Evolutionary conservation across 2,329 filamentous ascomycete species (phyloP).

Genomic region (Bisporella sp.): DNA sequence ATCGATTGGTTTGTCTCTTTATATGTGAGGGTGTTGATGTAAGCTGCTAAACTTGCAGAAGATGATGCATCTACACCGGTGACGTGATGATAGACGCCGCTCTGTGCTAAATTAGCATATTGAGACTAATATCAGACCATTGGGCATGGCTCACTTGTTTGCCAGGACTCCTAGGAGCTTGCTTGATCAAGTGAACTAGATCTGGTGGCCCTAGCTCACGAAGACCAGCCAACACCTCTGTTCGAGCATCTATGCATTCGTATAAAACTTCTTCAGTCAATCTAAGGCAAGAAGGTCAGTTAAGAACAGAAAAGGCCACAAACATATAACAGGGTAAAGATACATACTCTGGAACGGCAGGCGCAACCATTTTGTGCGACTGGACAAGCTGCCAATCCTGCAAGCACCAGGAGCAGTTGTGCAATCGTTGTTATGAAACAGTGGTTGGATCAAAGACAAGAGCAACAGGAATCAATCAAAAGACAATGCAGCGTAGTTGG

Average conservation of each 20-base stretch:
- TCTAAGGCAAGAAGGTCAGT: slow-evolving; percentile 40
- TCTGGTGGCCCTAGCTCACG: slow-evolving; percentile 94
- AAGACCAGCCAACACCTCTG: slow-evolving; percentile 76
- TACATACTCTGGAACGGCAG: slow-evolving; percentile 70
- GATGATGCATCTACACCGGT: slow-evolving; percentile 96
- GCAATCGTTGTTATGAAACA: no score
- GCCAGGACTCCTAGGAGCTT: slow-evolving; percentile 47
- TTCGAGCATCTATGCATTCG: slow-evolving; percentile 86
- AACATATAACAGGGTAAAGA: neutral
- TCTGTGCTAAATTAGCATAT: slow-evolving; percentile 40
- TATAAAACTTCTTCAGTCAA: slow-evolving; percentile 91
- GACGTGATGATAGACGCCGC: slow-evolving; percentile 95
- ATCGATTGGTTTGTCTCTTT: slow-evolving; percentile 71
- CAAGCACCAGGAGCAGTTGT: no score
- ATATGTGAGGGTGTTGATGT: slow-evolving; percentile 96
- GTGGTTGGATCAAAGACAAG: no score
- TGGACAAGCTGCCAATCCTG: no score
- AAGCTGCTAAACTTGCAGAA: slow-evolving; percentile 91
- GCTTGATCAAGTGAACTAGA: slow-evolving; percentile 88
- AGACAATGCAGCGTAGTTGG: no score
- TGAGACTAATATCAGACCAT: neutral
- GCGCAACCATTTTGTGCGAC: slow-evolving; percentile 35
- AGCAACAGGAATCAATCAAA: no score
- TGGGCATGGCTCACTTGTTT: slow-evolving; percentile 43
- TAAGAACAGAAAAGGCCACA: neutral